Conservation (phyloP, 1,139 yeast genomes). For the Meyerozyma athensensis region DNA sequence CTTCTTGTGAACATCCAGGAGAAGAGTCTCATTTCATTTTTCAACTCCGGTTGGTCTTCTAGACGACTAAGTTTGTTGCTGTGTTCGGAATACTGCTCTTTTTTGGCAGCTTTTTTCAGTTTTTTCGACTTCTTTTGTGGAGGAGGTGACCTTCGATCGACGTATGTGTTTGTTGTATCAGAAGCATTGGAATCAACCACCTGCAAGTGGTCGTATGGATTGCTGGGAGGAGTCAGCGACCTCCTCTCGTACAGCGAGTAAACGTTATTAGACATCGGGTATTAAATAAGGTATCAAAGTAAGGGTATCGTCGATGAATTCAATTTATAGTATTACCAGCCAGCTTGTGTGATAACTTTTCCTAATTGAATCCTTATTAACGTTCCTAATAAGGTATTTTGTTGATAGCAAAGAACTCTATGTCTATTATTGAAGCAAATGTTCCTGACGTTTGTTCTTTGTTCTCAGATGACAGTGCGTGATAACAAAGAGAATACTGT, state of each 20-base stretch:
- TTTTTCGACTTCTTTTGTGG: constrained; percentile 4
- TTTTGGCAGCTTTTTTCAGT: background rate
- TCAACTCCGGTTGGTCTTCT: constrained; percentile 8
- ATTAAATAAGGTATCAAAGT: constrained; percentile 1
- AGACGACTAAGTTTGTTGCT: background rate
- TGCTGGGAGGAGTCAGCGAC: background rate
- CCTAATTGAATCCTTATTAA: background rate
- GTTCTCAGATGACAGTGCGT: background rate
- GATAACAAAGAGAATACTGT: background rate
- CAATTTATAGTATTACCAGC: background rate
- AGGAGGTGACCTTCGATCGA: constrained; percentile 8
- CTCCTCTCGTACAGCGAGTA: background rate
- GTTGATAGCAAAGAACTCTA: too few species aligned
- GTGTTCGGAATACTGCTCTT: background rate
- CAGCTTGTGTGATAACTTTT: background rate
- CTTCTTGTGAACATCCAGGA: constrained; percentile 26
- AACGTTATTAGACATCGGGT: background rate
- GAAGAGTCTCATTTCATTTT: constrained; percentile 18
- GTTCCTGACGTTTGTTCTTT: background rate
- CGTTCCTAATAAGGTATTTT: background rate
- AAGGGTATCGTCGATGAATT: background rate
- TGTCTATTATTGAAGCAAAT: background rate
- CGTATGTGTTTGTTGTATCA: constrained; percentile 13
- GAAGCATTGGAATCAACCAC: constrained; percentile 8
- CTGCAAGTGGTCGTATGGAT: constrained; percentile 6